Evolutionary conservation across 176 grass and related monocot genomes (phyloP).

Genomic region (Triticum timopheevii): DNA sequence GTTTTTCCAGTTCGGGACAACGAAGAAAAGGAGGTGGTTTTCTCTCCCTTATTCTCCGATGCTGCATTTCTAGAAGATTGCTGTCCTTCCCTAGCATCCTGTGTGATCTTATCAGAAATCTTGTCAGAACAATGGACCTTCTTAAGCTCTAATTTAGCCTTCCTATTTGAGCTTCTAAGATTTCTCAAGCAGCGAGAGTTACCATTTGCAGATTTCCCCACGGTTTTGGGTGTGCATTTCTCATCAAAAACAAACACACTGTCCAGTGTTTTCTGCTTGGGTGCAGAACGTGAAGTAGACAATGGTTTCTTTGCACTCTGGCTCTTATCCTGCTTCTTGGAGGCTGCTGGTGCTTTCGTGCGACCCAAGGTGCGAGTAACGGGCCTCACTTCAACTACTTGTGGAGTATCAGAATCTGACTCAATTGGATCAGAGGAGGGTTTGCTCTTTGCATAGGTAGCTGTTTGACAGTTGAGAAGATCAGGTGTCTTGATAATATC

Average conservation of each 20-base stretch:
- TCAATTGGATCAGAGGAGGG: slow-evolving; percentile 77
- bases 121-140: slow-evolving; percentile 49
- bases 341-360: slow-evolving; percentile 48
- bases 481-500: slow-evolving; percentile 54
- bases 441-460: slow-evolving; percentile 55
- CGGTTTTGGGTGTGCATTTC: slow-evolving; percentile 40
- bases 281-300: slow-evolving; percentile 49
- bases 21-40: slow-evolving; percentile 54
- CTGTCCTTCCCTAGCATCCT: slow-evolving; percentile 36
- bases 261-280: slow-evolving; percentile 46
- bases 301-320: slow-evolving; percentile 61
- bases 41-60: slow-evolving; percentile 41
- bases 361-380: slow-evolving; percentile 47
- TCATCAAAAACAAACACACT: slow-evolving; percentile 58
- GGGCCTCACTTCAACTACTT: slow-evolving; percentile 59
- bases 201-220: slow-evolving; percentile 38
- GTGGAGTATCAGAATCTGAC: slow-evolving; percentile 73
- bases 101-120: slow-evolving; percentile 46
- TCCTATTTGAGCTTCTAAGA: slow-evolving; percentile 49
- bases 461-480: slow-evolving; percentile 44
- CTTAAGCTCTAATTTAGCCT: slow-evolving; percentile 51
- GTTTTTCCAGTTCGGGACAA: slow-evolving; percentile 33
- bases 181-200: slow-evolving; percentile 43
- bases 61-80: slow-evolving; percentile 33
- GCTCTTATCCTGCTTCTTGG: slow-evolving; percentile 38